Evolutionary conservation across 306 rosid species (phyloP).

Genomic region (Lotus japonicus): DNA sequence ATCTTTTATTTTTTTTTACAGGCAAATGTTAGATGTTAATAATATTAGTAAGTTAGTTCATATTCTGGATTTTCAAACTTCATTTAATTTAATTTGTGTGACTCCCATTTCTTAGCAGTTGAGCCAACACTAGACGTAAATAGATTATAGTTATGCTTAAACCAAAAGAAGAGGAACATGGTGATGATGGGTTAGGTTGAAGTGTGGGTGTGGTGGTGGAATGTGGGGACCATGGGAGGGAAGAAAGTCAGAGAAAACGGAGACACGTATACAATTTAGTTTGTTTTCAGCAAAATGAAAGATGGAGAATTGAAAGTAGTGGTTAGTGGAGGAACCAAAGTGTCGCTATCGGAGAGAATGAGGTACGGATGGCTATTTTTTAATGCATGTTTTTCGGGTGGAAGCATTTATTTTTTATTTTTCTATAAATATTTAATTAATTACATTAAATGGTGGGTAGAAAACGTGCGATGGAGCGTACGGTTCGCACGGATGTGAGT

Average conservation of each 20-base stretch:
- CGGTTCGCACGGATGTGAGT: constrained; percentile 29
- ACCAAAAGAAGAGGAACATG: no score
- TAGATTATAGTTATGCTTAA: no score
- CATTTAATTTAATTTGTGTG: no score
- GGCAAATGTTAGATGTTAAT: no score
- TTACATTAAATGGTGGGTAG: no score
- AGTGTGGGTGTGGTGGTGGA: not conserved
- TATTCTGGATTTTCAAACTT: no score
- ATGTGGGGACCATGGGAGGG: constrained; percentile 25
- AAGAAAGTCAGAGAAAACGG: constrained; percentile 45
- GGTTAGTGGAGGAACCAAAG: constrained; percentile 22
- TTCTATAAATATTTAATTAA: not conserved
- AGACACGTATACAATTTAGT: not conserved
- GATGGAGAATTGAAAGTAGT: not conserved
- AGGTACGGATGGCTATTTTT: constrained; percentile 13
- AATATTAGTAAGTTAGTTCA: no score
- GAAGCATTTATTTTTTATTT: not conserved
- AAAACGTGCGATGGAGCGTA: not conserved
- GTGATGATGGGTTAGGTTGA: constrained; percentile 17
- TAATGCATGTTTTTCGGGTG: not conserved
- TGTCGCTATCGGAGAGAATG: constrained; percentile 39
- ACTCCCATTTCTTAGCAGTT: no score
- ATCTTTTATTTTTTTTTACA: no score
- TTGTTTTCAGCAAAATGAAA: not conserved
- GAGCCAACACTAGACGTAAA: no score